Evolutionary conservation across 208 protist genomes (phyloP), one percentile per base, ranked within the genome.

Genomic region (Jaenimonas drosophilae): DNA sequence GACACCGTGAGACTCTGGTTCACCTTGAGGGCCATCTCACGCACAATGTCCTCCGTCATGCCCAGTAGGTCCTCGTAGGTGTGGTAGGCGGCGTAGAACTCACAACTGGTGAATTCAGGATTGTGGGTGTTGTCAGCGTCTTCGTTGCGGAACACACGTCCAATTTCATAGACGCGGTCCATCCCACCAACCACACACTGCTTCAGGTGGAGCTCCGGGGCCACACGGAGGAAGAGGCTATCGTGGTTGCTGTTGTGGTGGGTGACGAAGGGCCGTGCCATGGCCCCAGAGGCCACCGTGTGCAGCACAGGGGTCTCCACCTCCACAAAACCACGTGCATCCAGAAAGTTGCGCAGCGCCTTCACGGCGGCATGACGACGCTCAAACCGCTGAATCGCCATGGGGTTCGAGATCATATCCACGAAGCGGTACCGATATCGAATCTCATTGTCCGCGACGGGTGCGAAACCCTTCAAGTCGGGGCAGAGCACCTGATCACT

Each of bases 21-120:
- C 6, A 50, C 64, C 11, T 41, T 48, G 0, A 63, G 42, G 34
- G 86, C 90, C 14, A 95, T 52, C 21, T 51, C 41, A 11, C 70
- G 70, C 32, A 98, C 27, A 26, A 98, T 70, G 9, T 93, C 81
- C 55, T 98, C 95, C 6, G 94, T 97, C 46, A 97, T 64, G 17
- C 54, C 48, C 41, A 98, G 93, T 26, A 97, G 59, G 47, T 97
- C 92, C 17, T 96, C 61, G 46, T 97, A 97, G 33, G 96, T 89
- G 42, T 90, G 76, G 57, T 96, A 98, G 0, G 94, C 87, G 17
- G 87, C 71, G 66, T 96, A 96, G 47, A 90, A 77, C 60, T 98
- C 95, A 54, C 87, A 90, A 20, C 77, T 92, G 21, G 95, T 97
- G 66, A 98, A 98, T 67, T 98, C 95, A 14, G 95, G 95, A 51